phyloP scores from a whole-genome alignment of 768 basidiomycete species.

The Amanita polypyramis region DNA sequence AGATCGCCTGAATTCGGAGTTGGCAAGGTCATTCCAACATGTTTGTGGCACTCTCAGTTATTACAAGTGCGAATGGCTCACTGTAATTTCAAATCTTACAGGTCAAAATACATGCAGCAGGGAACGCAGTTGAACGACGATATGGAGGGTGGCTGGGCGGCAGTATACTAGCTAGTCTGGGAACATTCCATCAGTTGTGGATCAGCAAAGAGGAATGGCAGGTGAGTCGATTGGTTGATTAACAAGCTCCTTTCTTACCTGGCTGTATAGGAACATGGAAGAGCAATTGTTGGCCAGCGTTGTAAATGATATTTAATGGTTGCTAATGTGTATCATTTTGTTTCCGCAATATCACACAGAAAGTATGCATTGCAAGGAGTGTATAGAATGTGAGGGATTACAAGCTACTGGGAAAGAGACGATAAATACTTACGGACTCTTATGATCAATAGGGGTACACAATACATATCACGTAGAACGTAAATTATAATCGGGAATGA shows the following conservation, averaged over 20 bases:
- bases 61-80: background rate
- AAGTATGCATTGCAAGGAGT: constrained; percentile 11
- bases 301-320: constrained; percentile 51
- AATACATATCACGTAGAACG: background rate
- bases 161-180: constrained; percentile 87
- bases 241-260: background rate
- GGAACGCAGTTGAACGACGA: constrained; percentile 80
- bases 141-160: constrained; percentile 96
- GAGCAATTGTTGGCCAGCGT: constrained; percentile 71
- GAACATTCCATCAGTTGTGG: constrained; percentile 97
- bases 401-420: background rate
- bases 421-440: background rate
- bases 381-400: constrained; percentile 9
- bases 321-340: too few relatives aligned
- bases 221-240: constrained; percentile 31
- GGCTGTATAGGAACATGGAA: constrained; percentile 61
- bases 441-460: constrained; percentile 1
- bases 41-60: constrained; percentile 33
- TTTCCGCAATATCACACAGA: background rate
- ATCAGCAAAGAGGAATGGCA: constrained; percentile 91
- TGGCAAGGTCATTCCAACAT: constrained; percentile 66
- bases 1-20: constrained; percentile 73
- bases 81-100: constrained; percentile 22
- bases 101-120: constrained; percentile 89
- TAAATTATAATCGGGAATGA: background rate